These are phyloP conservation scores for Penicillium atrosanguineum DNA, from an alignment of 495 filamentous ascomycete genomes.

Conservation along the genomic window DNA sequence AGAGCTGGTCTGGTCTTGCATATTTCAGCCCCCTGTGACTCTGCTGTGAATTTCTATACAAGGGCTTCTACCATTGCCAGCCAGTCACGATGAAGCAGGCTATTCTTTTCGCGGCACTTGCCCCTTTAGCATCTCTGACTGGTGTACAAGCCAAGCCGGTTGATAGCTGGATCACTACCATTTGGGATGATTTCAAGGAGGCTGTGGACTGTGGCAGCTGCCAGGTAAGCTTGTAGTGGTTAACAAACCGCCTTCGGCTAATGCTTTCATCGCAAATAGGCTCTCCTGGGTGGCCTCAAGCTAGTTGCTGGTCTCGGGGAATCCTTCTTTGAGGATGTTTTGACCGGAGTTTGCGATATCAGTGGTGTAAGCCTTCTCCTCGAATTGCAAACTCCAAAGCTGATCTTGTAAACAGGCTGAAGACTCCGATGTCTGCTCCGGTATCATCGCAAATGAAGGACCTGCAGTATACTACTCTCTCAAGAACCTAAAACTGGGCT, in stretches of 20 bases:
- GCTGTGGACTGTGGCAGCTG: conserved; percentile 21
- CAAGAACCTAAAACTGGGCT: conserved; percentile 41
- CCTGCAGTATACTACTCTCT: conserved; percentile 49
- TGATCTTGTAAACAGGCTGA: conserved; percentile 24
- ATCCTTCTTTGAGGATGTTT: conserved; percentile 33
- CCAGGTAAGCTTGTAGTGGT: conserved; percentile 14
- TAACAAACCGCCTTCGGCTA: background rate
- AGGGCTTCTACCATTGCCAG: background rate
- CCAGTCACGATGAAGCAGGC: conserved; percentile 7
- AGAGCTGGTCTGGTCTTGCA: background rate
- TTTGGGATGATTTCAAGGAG: conserved; percentile 25
- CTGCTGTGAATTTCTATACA: background rate
- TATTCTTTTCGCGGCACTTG: conserved; percentile 3
- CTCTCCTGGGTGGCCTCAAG: conserved; percentile 45
- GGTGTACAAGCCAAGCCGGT: conserved; percentile 4
- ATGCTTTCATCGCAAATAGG: conserved; percentile 19
- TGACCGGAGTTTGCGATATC: conserved; percentile 47
- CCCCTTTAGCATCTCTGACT: conserved; percentile 1
- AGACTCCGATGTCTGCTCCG: conserved; percentile 51
- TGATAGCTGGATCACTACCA: conserved; percentile 12
- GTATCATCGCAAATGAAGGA: conserved; percentile 45
- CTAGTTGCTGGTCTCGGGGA: conserved; percentile 42
- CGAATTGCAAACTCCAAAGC: background rate
- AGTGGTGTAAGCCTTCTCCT: conserved; percentile 29
- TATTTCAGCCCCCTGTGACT: background rate